A percentile compares a stretch with the other conserved stretches of the same genome.
These are phyloP conservation scores for Cicer chorassanicum DNA, from an alignment of 306 rosid genomes.

Conservation along the genomic window DNA sequence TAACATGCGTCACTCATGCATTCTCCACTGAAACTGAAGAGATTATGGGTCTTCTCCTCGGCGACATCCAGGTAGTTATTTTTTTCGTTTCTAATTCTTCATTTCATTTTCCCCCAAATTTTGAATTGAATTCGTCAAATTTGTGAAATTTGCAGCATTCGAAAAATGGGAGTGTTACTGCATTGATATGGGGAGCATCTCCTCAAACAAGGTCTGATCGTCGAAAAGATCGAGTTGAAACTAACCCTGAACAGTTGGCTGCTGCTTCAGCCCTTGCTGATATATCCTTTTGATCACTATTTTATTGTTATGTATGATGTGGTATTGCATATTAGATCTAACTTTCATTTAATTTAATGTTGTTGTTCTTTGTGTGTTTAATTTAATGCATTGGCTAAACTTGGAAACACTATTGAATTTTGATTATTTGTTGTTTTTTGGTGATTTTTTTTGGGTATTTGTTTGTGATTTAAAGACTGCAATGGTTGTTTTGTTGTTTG, in stretches of 20 bases:
- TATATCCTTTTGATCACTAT: conserved; percentile 58
- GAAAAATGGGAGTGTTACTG: conserved; percentile 75
- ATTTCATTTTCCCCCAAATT: conserved; percentile 17
- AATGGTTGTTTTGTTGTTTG: conserved; percentile 47
- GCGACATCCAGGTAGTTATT: conserved; percentile 76
- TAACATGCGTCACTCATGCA: conserved; percentile 92
- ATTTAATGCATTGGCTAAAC: background rate
- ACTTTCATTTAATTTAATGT: background rate
- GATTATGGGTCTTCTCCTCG: conserved; percentile 98
- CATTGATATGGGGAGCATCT: conserved; percentile 97
- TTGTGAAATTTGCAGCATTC: conserved; percentile 53
- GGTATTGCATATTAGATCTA: conserved; percentile 26
- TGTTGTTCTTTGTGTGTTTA: background rate
- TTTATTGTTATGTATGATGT: background rate
- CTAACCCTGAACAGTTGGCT: conserved; percentile 95
- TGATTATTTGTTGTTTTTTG: background rate
- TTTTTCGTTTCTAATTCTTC: background rate
- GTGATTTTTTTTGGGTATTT: background rate
- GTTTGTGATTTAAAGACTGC: background rate
- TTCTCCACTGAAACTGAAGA: conserved; percentile 98
- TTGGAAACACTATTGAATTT: background rate
- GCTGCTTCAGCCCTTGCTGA: conserved; percentile 97
- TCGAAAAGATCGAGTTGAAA: conserved; percentile 94
- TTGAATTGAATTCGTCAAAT: background rate
- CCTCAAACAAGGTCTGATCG: conserved; percentile 97